A percentile compares a stretch with the other conserved stretches of the same genome.
Evolutionary conservation across 176 grass and related monocot genomes (phyloP).

Genomic region (Thalia dealbata): DNA sequence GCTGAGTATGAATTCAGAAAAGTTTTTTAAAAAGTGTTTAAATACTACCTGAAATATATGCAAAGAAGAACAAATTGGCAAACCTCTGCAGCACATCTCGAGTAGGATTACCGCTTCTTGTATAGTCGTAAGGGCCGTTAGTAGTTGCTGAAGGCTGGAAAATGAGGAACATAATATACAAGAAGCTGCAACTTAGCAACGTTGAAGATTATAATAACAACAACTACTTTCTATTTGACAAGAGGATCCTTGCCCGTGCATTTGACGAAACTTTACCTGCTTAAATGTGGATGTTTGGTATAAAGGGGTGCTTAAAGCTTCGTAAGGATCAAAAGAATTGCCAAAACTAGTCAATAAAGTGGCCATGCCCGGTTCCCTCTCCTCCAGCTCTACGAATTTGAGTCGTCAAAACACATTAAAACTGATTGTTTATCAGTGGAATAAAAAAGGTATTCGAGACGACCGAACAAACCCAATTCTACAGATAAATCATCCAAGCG

Average conservation of each 20-base stretch:
- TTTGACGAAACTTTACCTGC: slow-evolving; percentile 39
- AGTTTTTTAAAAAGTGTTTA: slow-evolving; percentile 21
- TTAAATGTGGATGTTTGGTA: slow-evolving; percentile 98
- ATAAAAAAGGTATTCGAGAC: not conserved
- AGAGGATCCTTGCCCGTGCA: not conserved
- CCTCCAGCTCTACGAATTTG: slow-evolving; percentile 29
- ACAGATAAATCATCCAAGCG: slow-evolving; percentile 9
- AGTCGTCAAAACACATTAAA: not conserved
- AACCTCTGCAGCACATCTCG: slow-evolving; percentile 95
- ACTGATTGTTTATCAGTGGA: not conserved
- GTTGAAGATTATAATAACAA: not conserved
- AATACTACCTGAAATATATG: not conserved
- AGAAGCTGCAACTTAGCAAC: slow-evolving; percentile 20
- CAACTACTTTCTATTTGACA: not conserved
- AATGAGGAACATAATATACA: slow-evolving; percentile 9
- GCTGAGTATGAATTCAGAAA: slow-evolving; percentile 23
- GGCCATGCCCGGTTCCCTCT: slow-evolving; percentile 62
- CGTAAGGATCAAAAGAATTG: slow-evolving; percentile 79
- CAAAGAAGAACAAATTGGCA: not conserved
- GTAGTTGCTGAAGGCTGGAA: slow-evolving; percentile 78
- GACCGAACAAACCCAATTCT: slow-evolving; percentile 7
- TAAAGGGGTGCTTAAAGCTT: slow-evolving; percentile 74
- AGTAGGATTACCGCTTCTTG: slow-evolving; percentile 93
- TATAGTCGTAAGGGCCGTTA: slow-evolving; percentile 86
- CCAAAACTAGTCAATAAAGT: slow-evolving; percentile 72